These are phyloP conservation scores for Emergomyces orientalis DNA, from an alignment of 2,329 filamentous ascomycete genomes.

Conservation along the genomic window DNA sequence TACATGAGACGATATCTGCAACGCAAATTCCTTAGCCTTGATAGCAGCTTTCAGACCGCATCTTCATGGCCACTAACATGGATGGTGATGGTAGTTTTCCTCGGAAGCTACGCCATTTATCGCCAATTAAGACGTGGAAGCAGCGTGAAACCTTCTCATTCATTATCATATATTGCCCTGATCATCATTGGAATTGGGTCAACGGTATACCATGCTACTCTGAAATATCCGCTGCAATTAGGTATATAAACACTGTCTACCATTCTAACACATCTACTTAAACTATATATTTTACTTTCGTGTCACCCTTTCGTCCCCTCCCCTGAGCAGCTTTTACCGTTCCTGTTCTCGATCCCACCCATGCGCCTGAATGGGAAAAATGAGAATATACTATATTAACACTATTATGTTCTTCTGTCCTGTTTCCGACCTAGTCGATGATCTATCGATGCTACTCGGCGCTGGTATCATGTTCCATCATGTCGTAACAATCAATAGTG, in stretches of 20 bases:
- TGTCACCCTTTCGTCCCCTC: not conserved
- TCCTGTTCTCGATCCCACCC: too few species aligned
- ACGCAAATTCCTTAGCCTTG: too few species aligned
- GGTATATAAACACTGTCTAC: constrained; percentile 5
- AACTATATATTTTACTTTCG: not conserved
- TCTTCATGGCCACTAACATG: not conserved
- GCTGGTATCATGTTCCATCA: constrained; percentile 14
- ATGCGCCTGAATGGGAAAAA: not conserved
- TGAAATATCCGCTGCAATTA: constrained; percentile 19
- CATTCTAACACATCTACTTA: not conserved
- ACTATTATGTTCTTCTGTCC: not conserved
- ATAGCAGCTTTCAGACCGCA: not conserved
- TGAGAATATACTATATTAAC: not conserved
- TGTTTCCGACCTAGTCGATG: constrained; percentile 9
- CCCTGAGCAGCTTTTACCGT: not conserved
- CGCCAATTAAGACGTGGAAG: constrained; percentile 14
- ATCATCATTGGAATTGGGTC: constrained; percentile 20
- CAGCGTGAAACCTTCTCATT: constrained; percentile 12
- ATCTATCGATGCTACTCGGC: constrained; percentile 14
- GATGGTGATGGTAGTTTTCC: constrained; percentile 6
- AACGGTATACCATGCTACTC: constrained; percentile 18
- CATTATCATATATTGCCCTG: constrained; percentile 18
- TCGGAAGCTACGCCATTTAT: constrained; percentile 13
- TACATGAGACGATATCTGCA: not conserved
- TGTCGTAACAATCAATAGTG: constrained; percentile 12